Base-by-base conservation (phyloP, 345 rosid genomes). In the Citrus australasica region DNA sequence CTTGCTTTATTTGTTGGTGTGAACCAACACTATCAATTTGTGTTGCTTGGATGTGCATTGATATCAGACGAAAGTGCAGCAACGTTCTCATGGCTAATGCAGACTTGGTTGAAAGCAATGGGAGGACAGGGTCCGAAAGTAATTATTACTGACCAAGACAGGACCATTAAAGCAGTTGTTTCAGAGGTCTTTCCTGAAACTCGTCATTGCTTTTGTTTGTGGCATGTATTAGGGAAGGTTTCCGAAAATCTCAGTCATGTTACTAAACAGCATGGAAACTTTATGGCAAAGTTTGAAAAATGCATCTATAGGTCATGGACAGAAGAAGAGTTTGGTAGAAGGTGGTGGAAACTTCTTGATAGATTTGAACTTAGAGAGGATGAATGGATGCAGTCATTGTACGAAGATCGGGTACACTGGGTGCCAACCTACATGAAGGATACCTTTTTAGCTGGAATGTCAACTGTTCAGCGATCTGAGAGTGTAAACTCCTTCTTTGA, bases 301-400 rank as follows among this genome's bases (percentile, higher is more conserved):
- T 89, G 92, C 77, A 71, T 89, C 79, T 83, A 85, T 78, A 84
- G 87, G 74, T 89, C 92, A 11, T 87, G 92, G 92, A 86, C 89
- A 58, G 86, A 89, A 25, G 87, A 79, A 28, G 89, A 86, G 27
- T 87, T 87, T 25, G 76, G 67, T 21, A 86, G 81, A 76, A 89
- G 91, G 74, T 89, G 92, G 92, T 84, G 73, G 84, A 87, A 87
- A 85, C 76, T 89, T 82, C 79, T 87, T 67, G 84, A 82, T 67
- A 83, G 83, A 71, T 89, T 65, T 85, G 90, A 86, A 65, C 88
- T 89, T 30, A 78, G 75, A 79, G 90, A 81, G 60, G 85, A 87
- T 81, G 87, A 85, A 61, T 85, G 84, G 85, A 71, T 87, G 83
- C 81, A 60, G 32, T 83, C 87, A 30, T 73, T 89, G 76, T 84